A percentile compares a stretch with the other conserved stretches of the same genome.
These are phyloP conservation scores for Rhizopogon vulgaris DNA, from an alignment of 768 basidiomycete species.

Conservation along the genomic window DNA sequence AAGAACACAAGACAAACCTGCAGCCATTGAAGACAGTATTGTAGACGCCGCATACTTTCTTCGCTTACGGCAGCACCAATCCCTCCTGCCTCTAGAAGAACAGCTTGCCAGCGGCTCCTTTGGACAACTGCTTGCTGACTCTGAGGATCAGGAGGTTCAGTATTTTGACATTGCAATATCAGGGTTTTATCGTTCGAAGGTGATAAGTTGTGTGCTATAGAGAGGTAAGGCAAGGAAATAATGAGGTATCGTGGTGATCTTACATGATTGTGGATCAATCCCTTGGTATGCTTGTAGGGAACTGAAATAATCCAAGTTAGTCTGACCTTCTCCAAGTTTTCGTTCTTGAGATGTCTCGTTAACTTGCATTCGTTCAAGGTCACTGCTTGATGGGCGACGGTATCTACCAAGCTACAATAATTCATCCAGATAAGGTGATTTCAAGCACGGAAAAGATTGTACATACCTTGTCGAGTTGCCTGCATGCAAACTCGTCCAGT, in stretches of 20 bases:
- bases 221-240: slow-evolving; percentile 1
- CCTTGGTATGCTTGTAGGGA: slow-evolving; percentile 1
- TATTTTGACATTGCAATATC: slow-evolving; percentile 14
- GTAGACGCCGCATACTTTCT: slow-evolving; percentile 80
- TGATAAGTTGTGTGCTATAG: slow-evolving; percentile 3
- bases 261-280: slow-evolving; percentile 3
- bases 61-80: slow-evolving; percentile 85
- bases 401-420: slow-evolving; percentile 42
- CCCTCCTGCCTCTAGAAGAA: slow-evolving; percentile 82
- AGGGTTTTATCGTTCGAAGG: slow-evolving; percentile 13
- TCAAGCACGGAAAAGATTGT: background rate
- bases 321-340: background rate
- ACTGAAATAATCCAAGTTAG: background rate
- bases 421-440: background rate
- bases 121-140: slow-evolving; percentile 51
- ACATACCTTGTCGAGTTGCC: slow-evolving; percentile 79
- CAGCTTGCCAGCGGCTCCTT: slow-evolving; percentile 81
- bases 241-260: background rate
- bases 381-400: slow-evolving; percentile 32
- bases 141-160: slow-evolving; percentile 11
- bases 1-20: slow-evolving; percentile 44
- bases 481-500: slow-evolving; percentile 83
- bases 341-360: slow-evolving; percentile 10
- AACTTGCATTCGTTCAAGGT: slow-evolving; percentile 22
- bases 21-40: slow-evolving; percentile 85